Percentiles rank a stretch among this genome's conserved stretches.
phyloP scores from a whole-genome alignment of 2,329 filamentous ascomycete genomes.

The Atkinsonella texensis region DNA sequence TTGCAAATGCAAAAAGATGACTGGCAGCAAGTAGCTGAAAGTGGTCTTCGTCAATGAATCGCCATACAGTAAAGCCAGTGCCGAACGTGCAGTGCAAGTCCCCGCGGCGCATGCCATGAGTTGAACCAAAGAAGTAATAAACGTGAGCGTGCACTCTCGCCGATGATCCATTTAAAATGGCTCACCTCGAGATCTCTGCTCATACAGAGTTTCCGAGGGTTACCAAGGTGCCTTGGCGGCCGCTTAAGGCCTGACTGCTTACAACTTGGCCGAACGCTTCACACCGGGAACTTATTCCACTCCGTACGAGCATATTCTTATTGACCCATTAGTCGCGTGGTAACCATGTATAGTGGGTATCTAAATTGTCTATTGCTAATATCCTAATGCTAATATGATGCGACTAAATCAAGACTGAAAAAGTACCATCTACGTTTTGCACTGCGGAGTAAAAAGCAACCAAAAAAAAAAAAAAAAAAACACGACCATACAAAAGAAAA shows the following conservation, averaged over 20 bases:
- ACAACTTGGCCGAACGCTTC: no score
- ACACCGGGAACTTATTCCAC: no score
- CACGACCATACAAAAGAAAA: not conserved
- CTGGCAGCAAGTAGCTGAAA: slow-evolving; percentile 72
- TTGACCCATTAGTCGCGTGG: no score
- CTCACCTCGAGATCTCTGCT: no score
- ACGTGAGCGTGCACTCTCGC: no score
- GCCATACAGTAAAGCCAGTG: slow-evolving; percentile 73
- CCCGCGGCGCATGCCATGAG: slow-evolving; percentile 56
- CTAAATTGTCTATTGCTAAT: not conserved
- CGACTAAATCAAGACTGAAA: no score
- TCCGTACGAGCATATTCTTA: no score
- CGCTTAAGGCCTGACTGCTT: no score
- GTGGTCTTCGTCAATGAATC: slow-evolving; percentile 81
- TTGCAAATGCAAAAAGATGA: slow-evolving; percentile 56
- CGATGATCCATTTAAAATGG: no score
- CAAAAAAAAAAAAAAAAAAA: not conserved
- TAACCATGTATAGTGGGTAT: not conserved
- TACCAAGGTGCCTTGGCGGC: no score
- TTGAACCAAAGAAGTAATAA: slow-evolving; percentile 32
- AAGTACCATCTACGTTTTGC: no score
- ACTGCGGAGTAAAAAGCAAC: not conserved
- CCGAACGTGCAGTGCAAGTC: slow-evolving; percentile 63
- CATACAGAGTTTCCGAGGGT: no score
- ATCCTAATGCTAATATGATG: not conserved